Evolutionary conservation across 2,329 filamentous ascomycete genomes (phyloP).

Genomic region (Fusarium duplospermum): DNA sequence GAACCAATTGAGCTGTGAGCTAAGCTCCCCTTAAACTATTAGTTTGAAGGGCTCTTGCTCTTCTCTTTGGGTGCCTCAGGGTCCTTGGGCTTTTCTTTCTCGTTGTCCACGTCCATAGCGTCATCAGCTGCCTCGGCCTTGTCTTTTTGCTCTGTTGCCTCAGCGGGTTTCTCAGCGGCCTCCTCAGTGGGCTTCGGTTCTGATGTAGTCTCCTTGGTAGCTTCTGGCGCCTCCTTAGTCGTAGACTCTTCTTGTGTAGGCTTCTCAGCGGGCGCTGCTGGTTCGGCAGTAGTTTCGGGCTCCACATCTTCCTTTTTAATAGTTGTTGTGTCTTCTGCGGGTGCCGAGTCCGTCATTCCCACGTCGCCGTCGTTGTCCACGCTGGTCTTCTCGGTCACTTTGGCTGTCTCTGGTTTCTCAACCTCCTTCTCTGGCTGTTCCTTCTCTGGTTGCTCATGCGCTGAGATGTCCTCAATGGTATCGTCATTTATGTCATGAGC

Average conservation of each 20-base stretch:
- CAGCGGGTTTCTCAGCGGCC: slow-evolving; percentile 27
- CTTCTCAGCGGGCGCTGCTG: slow-evolving; percentile 29
- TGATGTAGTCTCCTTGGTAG: slow-evolving; percentile 27
- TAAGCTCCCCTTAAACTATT: slow-evolving; percentile 9
- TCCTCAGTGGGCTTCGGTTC: slow-evolving; percentile 37
- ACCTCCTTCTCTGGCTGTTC: slow-evolving; percentile 41
- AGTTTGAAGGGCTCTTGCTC: slow-evolving; percentile 43
- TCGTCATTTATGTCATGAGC: slow-evolving; percentile 53
- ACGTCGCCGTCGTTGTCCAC: slow-evolving; percentile 63
- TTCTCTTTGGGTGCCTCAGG: slow-evolving; percentile 41
- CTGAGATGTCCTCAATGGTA: slow-evolving; percentile 58
- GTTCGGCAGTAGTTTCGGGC: slow-evolving; percentile 30
- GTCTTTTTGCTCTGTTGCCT: slow-evolving; percentile 23
- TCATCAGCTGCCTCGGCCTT: slow-evolving; percentile 42
- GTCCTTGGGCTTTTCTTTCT: slow-evolving; percentile 44
- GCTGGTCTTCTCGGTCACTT: slow-evolving; percentile 40
- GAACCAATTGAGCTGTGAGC: slow-evolving; percentile 5
- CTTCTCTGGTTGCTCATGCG: slow-evolving; percentile 43
- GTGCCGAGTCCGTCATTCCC: slow-evolving; percentile 58
- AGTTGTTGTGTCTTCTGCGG: slow-evolving; percentile 38
- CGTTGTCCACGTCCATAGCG: slow-evolving; percentile 51
- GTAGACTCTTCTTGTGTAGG: slow-evolving; percentile 27
- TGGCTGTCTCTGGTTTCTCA: slow-evolving; percentile 21
- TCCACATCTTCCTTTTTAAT: slow-evolving; percentile 43
- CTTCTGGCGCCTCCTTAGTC: slow-evolving; percentile 15